Evolutionary conservation across 495 filamentous ascomycete genomes (phyloP).

Genomic region (Poronia punctata): DNA sequence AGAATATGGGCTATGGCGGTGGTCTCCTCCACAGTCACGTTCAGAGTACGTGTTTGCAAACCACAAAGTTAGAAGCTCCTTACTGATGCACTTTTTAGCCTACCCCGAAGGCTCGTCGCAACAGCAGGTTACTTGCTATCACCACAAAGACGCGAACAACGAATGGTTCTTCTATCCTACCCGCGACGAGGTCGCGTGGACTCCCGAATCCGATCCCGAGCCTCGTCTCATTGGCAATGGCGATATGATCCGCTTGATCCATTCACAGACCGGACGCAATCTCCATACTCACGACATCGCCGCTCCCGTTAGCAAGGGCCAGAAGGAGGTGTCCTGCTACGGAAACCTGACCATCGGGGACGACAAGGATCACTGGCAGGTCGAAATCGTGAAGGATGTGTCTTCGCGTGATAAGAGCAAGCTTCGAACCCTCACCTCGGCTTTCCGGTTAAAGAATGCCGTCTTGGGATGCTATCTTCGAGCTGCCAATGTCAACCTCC

Average conservation of each 20-base stretch:
- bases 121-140: constrained; percentile 97
- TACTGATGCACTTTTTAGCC: constrained; percentile 34
- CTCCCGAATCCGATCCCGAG: constrained; percentile 52
- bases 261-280: constrained; percentile 93
- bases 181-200: constrained; percentile 64
- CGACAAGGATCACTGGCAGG: constrained; percentile 94
- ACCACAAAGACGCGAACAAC: constrained; percentile 99
- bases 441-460: constrained; percentile 82
- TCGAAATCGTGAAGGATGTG: constrained; percentile 87
- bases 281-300: constrained; percentile 86
- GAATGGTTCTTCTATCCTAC: constrained; percentile 99
- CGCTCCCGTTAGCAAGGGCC: constrained; percentile 81
- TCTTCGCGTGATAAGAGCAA: constrained; percentile 77
- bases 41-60: constrained; percentile 43
- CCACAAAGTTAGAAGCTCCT: not conserved
- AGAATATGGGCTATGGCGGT: constrained; percentile 99
- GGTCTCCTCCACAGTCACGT: constrained; percentile 97
- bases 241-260: constrained; percentile 78
- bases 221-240: constrained; percentile 74
- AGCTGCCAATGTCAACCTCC: constrained; percentile 92
- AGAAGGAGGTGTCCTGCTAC: constrained; percentile 90
- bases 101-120: constrained; percentile 91
- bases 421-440: constrained; percentile 86
- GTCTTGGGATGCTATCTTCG: constrained; percentile 87
- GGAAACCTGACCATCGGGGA: constrained; percentile 96